A percentile compares a stretch with the other conserved stretches of the same genome.
Evolutionary conservation across 2,329 filamentous ascomycete genomes (phyloP).

Genomic region (Fusarium pseudocircinatum): DNA sequence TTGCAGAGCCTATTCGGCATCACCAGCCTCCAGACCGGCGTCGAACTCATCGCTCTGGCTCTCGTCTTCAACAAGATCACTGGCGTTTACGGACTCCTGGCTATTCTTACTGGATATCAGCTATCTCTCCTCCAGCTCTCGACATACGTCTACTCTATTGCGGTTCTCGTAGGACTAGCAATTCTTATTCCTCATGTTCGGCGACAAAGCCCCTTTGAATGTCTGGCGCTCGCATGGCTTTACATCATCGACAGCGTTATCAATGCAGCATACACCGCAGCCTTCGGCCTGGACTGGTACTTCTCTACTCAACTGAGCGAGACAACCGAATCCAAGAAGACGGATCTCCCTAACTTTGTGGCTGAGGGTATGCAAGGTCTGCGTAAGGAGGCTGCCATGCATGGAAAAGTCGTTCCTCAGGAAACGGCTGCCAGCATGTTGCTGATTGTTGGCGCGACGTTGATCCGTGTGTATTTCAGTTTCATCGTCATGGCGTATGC

Average conservation of each 20-base stretch:
- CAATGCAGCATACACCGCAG: constrained; percentile 82
- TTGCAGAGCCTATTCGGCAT: constrained; percentile 82
- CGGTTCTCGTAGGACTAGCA: constrained; percentile 72
- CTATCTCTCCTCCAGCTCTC: constrained; percentile 85
- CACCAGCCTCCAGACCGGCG: constrained; percentile 86
- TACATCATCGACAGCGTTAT: constrained; percentile 85
- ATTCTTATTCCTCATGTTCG: constrained; percentile 84
- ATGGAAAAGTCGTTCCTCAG: constrained; percentile 56
- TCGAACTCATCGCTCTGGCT: constrained; percentile 83
- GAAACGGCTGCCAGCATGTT: constrained; percentile 79
- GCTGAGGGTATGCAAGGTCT: constrained; percentile 48
- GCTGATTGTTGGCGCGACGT: constrained; percentile 77
- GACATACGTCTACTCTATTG: constrained; percentile 89
- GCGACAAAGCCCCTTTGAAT: constrained; percentile 79
- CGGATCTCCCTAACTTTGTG: constrained; percentile 42
- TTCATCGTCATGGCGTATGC: constrained; percentile 87
- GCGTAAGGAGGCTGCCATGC: constrained; percentile 46
- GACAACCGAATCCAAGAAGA: constrained; percentile 38
- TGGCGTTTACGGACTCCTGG: constrained; percentile 88
- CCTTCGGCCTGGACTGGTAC: constrained; percentile 89
- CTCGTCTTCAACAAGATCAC: constrained; percentile 93
- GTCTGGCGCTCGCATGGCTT: constrained; percentile 82
- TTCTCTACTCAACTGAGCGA: constrained; percentile 68
- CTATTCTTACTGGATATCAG: constrained; percentile 85
- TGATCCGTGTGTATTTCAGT: constrained; percentile 83